A percentile compares a stretch with the other conserved stretches of the same genome.
These are phyloP conservation scores for Cordyceps farinosa DNA, from an alignment of 2,329 filamentous ascomycete species.

Conservation along the genomic window DNA sequence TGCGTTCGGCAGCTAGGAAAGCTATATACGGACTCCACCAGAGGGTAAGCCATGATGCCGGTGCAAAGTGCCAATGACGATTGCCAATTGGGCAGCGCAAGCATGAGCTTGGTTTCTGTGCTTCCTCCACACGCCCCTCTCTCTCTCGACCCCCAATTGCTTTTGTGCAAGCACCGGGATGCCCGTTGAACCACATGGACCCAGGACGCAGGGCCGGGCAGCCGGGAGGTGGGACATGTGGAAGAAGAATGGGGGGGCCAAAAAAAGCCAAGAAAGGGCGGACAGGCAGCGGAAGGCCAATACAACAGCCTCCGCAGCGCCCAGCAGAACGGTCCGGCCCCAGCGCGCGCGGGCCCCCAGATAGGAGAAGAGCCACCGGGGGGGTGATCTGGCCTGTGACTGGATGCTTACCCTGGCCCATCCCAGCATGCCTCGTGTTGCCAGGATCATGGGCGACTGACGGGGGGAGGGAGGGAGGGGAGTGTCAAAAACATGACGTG, in stretches of 20 bases:
- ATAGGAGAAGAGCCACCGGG: constrained; percentile 1
- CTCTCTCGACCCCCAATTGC: background rate
- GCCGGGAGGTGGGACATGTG: constrained; percentile 11
- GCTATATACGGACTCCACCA: constrained; percentile 16
- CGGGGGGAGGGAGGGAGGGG: background rate
- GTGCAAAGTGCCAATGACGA: constrained; percentile 7
- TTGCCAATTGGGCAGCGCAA: constrained; percentile 17
- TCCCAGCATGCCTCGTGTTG: constrained; percentile 17
- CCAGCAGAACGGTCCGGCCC: background rate
- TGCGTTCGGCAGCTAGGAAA: constrained; percentile 3
- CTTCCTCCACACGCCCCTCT: constrained; percentile 10
- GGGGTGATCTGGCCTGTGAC: constrained; percentile 8
- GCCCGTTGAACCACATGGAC: background rate
- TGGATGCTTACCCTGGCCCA: background rate
- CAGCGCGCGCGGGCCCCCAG: background rate
- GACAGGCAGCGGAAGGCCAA: background rate
- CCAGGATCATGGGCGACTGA: constrained; percentile 9
- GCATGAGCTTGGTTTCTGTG: constrained; percentile 15
- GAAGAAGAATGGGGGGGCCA: background rate
- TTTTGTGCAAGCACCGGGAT: background rate
- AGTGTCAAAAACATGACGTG: background rate
- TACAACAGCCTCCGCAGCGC: background rate
- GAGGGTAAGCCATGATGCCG: constrained; percentile 17
- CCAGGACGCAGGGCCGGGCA: constrained; percentile 3
- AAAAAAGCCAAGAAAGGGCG: background rate